Conservation (phyloP, 1,284 basidiomycete genomes). For the Austropuccinia psidii region DNA sequence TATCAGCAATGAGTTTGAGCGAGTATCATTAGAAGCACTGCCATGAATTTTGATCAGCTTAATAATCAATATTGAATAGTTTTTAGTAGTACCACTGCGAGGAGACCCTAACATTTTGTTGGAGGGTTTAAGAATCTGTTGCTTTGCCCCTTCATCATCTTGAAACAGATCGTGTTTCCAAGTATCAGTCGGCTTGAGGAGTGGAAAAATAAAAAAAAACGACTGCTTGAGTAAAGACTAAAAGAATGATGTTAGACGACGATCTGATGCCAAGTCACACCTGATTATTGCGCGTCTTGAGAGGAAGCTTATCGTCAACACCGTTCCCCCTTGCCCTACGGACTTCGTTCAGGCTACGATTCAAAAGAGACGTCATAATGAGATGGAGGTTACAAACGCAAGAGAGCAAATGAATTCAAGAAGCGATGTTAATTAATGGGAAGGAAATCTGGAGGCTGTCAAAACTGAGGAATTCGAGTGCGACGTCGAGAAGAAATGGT, state of each 20-base stretch:
- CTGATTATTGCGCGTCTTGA: not conserved
- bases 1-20: conserved; percentile 20
- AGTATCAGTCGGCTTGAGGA: not conserved
- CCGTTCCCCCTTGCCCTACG: not conserved
- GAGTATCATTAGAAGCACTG: not conserved
- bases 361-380: conserved; percentile 5
- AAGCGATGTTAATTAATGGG: too few species aligned
- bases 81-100: not conserved
- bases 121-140: not conserved
- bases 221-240: not conserved
- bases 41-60: not conserved
- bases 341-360: conserved; percentile 11
- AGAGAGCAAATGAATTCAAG: too few species aligned
- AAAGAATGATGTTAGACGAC: not conserved
- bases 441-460: too few species aligned
- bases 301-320: not conserved
- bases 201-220: not conserved
- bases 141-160: not conserved
- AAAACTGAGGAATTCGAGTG: too few species aligned
- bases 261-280: not conserved
- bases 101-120: not conserved
- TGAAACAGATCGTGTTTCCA: conserved; percentile 35
- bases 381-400: too few species aligned
- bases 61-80: not conserved
- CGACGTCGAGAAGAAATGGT: too few species aligned